A percentile compares a stretch with the other conserved stretches of the same genome.
Evolutionary conservation across 306 rosid genomes (phyloP).

Genomic region (Rosa multiflora): DNA sequence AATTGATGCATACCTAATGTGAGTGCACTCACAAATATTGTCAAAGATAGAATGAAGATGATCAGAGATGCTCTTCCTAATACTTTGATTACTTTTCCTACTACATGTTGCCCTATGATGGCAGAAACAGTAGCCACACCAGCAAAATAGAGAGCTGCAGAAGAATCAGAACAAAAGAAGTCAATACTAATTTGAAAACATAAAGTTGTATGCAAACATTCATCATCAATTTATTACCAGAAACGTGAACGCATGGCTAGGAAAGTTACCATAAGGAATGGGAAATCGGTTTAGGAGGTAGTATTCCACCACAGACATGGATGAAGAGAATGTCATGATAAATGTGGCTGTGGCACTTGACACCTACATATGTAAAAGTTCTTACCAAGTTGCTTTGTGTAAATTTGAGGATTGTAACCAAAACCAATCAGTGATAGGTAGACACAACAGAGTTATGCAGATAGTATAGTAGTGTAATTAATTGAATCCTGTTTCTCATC

Average conservation of each 20-base stretch:
- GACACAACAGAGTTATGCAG: not conserved
- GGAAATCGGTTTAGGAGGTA: constrained; percentile 69
- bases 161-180: not conserved
- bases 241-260: not conserved
- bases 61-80: constrained; percentile 70
- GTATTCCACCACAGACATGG: constrained; percentile 75
- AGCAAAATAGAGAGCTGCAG: constrained; percentile 53
- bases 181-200: not conserved
- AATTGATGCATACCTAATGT: constrained; percentile 36
- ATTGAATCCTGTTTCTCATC: not conserved
- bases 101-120: constrained; percentile 52
- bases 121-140: constrained; percentile 61
- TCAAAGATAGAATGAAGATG: constrained; percentile 61
- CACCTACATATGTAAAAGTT: constrained; percentile 40
- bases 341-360: constrained; percentile 70
- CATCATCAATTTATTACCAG: not conserved
- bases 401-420: not conserved
- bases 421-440: not conserved
- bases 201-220: not conserved
- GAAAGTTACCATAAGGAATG: constrained; percentile 51
- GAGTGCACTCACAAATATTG: constrained; percentile 59
- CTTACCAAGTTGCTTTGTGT: not conserved
- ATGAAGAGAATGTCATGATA: constrained; percentile 74
- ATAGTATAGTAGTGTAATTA: too few species aligned
- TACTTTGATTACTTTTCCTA: constrained; percentile 41